Evolutionary conservation across 108 stramenopile genomes (phyloP).

Genomic region (Thalassiosira profunda): DNA sequence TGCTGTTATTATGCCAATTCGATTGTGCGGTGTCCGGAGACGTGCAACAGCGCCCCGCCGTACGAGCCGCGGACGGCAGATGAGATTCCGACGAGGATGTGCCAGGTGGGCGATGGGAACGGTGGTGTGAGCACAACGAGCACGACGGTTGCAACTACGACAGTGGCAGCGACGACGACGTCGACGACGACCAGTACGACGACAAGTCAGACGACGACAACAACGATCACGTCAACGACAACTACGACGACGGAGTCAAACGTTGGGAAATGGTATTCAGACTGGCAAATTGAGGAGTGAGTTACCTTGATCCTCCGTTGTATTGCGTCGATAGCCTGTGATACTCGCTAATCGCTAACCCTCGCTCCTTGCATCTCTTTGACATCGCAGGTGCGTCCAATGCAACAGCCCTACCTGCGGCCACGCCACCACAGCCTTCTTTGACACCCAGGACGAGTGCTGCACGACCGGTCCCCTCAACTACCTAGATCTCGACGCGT

Average conservation of each 20-base stretch:
- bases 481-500: too few species aligned
- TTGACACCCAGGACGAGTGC: too few species aligned
- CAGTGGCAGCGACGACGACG: not conserved
- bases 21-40: not conserved
- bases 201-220: not conserved
- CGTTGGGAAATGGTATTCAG: too few species aligned
- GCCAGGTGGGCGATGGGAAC: not conserved
- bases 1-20: conserved; percentile 1
- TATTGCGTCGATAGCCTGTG: not conserved
- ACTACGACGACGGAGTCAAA: not conserved
- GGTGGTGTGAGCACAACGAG: not conserved
- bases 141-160: not conserved
- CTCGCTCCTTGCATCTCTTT: too few species aligned
- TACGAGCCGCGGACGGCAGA: too few species aligned
- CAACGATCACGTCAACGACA: not conserved
- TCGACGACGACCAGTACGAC: not conserved
- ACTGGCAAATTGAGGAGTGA: not conserved
- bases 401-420: too few species aligned
- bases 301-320: too few species aligned
- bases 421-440: too few species aligned
- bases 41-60: not conserved
- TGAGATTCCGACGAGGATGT: conserved; percentile 4
- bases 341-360: too few species aligned
- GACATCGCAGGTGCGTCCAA: too few species aligned
- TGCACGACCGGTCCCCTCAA: too few species aligned